phyloP scores from a whole-genome alignment of 208 protist genomes.

The Zelonia costaricensis region DNA sequence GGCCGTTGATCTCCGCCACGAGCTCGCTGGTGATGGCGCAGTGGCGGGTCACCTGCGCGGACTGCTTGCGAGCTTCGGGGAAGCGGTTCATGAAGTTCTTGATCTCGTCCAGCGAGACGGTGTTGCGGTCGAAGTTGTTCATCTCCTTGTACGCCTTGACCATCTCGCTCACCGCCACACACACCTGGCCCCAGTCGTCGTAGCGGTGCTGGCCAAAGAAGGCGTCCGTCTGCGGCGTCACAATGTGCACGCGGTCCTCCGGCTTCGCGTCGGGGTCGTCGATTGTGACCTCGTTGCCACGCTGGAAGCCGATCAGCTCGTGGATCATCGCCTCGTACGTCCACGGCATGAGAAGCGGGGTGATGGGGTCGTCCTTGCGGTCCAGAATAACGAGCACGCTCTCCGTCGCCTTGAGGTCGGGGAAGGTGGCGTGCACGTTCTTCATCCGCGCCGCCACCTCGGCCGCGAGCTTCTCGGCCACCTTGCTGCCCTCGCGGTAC shows the following conservation, averaged over 20 bases:
- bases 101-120: conserved; percentile 85
- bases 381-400: conserved; percentile 87
- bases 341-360: conserved; percentile 98
- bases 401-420: conserved; percentile 81
- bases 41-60: conserved; percentile 78
- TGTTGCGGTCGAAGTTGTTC: conserved; percentile 82
- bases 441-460: conserved; percentile 80
- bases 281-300: conserved; percentile 90
- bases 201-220: conserved; percentile 97
- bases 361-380: conserved; percentile 95
- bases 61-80: conserved; percentile 81
- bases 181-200: conserved; percentile 98
- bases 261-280: conserved; percentile 73
- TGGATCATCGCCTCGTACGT: conserved; percentile 99
- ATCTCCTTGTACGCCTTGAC: conserved; percentile 95
- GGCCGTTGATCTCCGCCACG: conserved; percentile 78
- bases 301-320: conserved; percentile 96
- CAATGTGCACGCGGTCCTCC: conserved; percentile 75
- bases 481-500: conserved; percentile 65
- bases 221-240: conserved; percentile 89
- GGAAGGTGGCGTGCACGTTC: conserved; percentile 83
- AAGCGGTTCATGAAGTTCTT: conserved; percentile 88
- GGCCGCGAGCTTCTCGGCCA: conserved; percentile 72
- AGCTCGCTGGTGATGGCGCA: conserved; percentile 79
- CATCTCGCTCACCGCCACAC: conserved; percentile 92